Conservation (phyloP, 1,139 yeast genomes). For the Pichia sp. region DNA sequence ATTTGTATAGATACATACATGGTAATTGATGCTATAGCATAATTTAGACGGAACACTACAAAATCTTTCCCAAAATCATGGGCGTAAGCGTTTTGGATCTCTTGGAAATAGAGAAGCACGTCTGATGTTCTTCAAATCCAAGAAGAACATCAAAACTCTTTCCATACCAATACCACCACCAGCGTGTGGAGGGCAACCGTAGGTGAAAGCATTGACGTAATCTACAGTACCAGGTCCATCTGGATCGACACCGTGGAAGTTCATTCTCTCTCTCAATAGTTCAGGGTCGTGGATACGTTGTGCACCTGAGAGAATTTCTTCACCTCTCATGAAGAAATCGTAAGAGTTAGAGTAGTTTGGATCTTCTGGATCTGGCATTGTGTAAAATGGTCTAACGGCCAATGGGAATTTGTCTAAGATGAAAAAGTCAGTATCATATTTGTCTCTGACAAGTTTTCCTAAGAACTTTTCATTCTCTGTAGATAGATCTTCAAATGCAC, state of each 20-base stretch:
- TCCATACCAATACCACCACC: conserved; percentile 99
- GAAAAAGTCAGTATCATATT: conserved; percentile 95
- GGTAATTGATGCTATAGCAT: neutral
- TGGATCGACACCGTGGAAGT: conserved; percentile 78
- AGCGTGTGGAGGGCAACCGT: conserved; percentile 98
- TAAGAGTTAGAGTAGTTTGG: conserved; percentile 89
- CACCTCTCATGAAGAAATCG: conserved; percentile 99
- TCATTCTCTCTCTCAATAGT: conserved; percentile 76
- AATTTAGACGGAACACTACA: no score
- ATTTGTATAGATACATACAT: neutral
- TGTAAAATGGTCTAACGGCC: conserved; percentile 95
- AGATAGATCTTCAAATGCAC: conserved; percentile 81
- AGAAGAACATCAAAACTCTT: conserved; percentile 96
- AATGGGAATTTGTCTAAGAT: conserved; percentile 97
- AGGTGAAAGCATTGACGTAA: conserved; percentile 85
- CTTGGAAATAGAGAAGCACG: conserved; percentile 98
- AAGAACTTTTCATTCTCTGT: conserved; percentile 92
- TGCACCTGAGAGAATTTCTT: conserved; percentile 96
- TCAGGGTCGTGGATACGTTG: conserved; percentile 97
- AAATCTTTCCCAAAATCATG: conserved; percentile 38
- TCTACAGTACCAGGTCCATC: conserved; percentile 77
- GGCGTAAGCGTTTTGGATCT: conserved; percentile 92
- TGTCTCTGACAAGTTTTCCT: conserved; percentile 87
- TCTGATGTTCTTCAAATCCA: conserved; percentile 93
- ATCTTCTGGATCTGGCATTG: conserved; percentile 96